Base-by-base conservation (phyloP, 2,329 filamentous ascomycete genomes). In the Colletotrichum orbiculare region DNA sequence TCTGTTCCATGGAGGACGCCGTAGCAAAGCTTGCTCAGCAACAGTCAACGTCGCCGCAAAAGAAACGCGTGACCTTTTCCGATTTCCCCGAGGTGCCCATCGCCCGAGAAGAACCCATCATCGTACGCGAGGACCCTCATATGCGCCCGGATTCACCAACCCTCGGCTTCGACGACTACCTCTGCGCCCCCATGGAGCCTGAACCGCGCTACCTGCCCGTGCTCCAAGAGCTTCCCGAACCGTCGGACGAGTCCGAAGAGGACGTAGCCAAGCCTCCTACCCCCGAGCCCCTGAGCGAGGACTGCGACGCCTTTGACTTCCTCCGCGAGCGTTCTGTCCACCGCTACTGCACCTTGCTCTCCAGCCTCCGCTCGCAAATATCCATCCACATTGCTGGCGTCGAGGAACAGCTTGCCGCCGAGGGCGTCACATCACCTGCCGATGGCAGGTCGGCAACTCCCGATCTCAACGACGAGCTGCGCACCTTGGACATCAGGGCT, bases 131-230 rank as follows among this genome's bases (percentile, higher is more conserved):
- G 25, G 25, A 25, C 25, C 25, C 25, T 25, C 25, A 25, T 5
- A 79, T 87, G 65, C 84, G 86, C 8, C 86, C 86, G 0, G 86
- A 89, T 69, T 88, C 86, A 4, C 86, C 86, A 2, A 89, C 86
- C 0, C 81, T 89, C 6, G 86, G 86, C 10, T 82, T 86, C 60
- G 83, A 85, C 55, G 82, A 83, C 68, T 76, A 70, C 70, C 17
- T 71, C 65, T 54, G 71, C 70, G 58, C 69, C n/a, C 69, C 69
- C 4, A 58, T 37, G 17, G 63, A 68, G 43, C 66, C 63, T 33
- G 66, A 67, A 17, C 57, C 63, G 33, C 57, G 62, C 52, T 65
- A 63, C 46, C 60, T 68, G 13, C 64, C 64, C 8, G 64, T 66
- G 6, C 59, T 67, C n/a, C 64, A 55, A 1, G 66, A 68, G 50